Evolutionary conservation across 2,329 filamentous ascomycete genomes (phyloP).

Genomic region (Penicillium freii): DNA sequence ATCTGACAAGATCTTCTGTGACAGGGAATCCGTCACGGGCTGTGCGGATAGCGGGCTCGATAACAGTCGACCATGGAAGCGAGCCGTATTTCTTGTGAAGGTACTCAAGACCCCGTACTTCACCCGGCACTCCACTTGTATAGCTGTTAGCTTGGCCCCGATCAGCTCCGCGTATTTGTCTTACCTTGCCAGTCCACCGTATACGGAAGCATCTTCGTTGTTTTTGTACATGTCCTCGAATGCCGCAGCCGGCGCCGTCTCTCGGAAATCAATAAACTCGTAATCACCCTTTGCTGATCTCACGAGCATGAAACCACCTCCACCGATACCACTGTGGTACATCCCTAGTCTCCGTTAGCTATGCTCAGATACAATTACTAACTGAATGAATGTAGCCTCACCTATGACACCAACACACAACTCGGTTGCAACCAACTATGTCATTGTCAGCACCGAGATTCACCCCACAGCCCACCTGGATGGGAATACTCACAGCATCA

Average conservation of each 20-base stretch:
- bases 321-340: constrained; percentile 79
- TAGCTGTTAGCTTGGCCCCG: background rate
- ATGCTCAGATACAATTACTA: background rate
- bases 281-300: constrained; percentile 70
- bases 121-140: constrained; percentile 55
- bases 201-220: constrained; percentile 64
- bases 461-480: background rate
- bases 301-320: constrained; percentile 86
- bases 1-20: constrained; percentile 69
- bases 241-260: constrained; percentile 79
- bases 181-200: constrained; percentile 67
- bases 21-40: constrained; percentile 73
- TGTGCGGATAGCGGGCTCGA: constrained; percentile 70
- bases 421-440: constrained; percentile 65
- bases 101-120: constrained; percentile 73
- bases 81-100: constrained; percentile 63
- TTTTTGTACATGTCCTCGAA: constrained; percentile 80
- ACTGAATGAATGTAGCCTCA: constrained; percentile 23
- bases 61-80: constrained; percentile 68
- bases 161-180: background rate
- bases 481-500: constrained; percentile 57
- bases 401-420: constrained; percentile 73
- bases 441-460: background rate
- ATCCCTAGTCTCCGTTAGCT: constrained; percentile 49
- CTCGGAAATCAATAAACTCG: constrained; percentile 85